Evolutionary conservation across 2,329 filamentous ascomycete species (phyloP).

Genomic region (Tetracladium maxilliforme): DNA sequence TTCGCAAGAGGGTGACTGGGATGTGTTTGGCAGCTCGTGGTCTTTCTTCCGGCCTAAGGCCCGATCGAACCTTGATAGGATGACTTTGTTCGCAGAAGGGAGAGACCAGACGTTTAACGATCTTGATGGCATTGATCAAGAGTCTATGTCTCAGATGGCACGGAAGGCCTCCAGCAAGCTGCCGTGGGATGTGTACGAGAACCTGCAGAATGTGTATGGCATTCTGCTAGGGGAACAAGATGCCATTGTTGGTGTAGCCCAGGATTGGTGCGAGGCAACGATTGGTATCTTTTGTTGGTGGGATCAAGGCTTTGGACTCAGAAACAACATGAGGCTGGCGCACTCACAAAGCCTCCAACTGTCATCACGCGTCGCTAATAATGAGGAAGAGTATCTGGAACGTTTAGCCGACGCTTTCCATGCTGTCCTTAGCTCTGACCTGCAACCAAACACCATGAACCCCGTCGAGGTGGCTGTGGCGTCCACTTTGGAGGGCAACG

Average conservation of each 20-base stretch:
- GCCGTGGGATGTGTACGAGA: conserved; percentile 83
- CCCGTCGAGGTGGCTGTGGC: conserved; percentile 70
- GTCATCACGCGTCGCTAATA: conserved; percentile 31
- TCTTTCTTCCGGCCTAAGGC: conserved; percentile 66
- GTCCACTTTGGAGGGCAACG: conserved; percentile 69
- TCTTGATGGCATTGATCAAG: conserved; percentile 22
- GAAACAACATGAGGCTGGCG: conserved; percentile 23
- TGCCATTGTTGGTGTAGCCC: conserved; percentile 61
- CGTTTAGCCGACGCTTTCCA: conserved; percentile 60
- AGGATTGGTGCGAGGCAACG: conserved; percentile 87
- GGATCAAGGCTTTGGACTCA: conserved; percentile 58
- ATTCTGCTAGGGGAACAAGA: conserved; percentile 63
- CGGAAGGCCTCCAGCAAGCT: conserved; percentile 71
- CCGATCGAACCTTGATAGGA: conserved; percentile 49
- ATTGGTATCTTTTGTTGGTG: conserved; percentile 81
- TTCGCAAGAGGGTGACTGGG: conserved; percentile 58
- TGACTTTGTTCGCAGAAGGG: conserved; percentile 70
- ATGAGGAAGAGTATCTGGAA: conserved; percentile 56
- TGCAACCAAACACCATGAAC: conserved; percentile 63
- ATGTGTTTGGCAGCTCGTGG: conserved; percentile 72
- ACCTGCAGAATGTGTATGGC: conserved; percentile 65
- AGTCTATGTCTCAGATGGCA: conserved; percentile 48
- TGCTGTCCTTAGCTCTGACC: conserved; percentile 51
- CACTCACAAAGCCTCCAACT: conserved; percentile 20
- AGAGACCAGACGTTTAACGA: conserved; percentile 29